Percentiles rank a stretch among this genome's conserved stretches.
These are phyloP conservation scores for Penicillium cinerascens DNA, from an alignment of 495 filamentous ascomycete species.

Conservation along the genomic window DNA sequence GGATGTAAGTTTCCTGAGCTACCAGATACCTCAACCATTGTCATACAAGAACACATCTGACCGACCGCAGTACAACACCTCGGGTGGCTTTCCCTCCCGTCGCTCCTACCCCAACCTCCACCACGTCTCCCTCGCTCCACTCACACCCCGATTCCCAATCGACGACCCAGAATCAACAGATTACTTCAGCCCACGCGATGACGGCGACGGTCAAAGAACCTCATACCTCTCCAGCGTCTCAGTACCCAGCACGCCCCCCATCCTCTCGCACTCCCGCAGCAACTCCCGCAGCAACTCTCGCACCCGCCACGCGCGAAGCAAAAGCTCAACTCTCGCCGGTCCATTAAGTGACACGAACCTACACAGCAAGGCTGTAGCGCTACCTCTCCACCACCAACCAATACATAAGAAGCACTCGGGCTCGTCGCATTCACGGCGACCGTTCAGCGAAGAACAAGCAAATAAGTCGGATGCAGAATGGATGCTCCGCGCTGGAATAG, in stretches of 20 bases:
- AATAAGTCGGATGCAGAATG: slow-evolving; percentile 58
- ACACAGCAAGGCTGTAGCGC: slow-evolving; percentile 19
- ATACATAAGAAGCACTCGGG: slow-evolving; percentile 14
- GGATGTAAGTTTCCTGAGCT: slow-evolving; percentile 20
- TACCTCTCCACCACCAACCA: slow-evolving; percentile 25
- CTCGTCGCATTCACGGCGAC: slow-evolving; percentile 5
- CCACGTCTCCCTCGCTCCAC: slow-evolving; percentile 57
- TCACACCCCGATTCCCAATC: slow-evolving; percentile 63
- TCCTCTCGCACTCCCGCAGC: slow-evolving; percentile 49
- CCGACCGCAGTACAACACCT: slow-evolving; percentile 15
- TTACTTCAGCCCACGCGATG: slow-evolving; percentile 31
- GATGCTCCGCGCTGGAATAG: slow-evolving; percentile 69
- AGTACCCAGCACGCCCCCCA: slow-evolving; percentile 42
- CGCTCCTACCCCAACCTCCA: slow-evolving; percentile 47
- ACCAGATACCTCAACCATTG: not conserved
- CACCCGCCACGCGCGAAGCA: slow-evolving; percentile 37
- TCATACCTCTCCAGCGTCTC: slow-evolving; percentile 46
- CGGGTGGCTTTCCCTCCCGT: slow-evolving; percentile 36
- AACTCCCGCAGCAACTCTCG: slow-evolving; percentile 45
- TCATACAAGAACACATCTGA: not conserved
- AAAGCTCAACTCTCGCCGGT: slow-evolving; percentile 31
- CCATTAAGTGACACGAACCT: slow-evolving; percentile 38
- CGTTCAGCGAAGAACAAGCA: slow-evolving; percentile 5
- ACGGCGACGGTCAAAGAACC: slow-evolving; percentile 15
- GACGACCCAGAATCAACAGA: slow-evolving; percentile 35